These are phyloP conservation scores for Panicum miliaceum DNA, from an alignment of 176 grass and related monocot species.

Conservation along the genomic window DNA sequence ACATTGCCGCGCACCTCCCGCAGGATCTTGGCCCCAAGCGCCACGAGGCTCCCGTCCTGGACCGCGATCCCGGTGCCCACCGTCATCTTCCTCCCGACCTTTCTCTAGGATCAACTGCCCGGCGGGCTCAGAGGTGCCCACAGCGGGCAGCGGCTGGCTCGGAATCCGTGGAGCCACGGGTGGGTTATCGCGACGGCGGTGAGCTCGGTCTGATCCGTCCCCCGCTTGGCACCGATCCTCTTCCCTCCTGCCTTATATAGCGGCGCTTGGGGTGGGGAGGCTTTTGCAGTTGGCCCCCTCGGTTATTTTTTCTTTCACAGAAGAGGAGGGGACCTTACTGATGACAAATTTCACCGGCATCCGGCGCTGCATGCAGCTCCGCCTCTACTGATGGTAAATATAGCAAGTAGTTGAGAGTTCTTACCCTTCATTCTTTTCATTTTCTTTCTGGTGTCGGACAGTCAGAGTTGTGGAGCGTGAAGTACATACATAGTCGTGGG, in stretches of 20 bases:
- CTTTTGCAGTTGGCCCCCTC: background rate
- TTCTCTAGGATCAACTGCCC: background rate
- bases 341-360: too few species aligned
- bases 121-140: background rate
- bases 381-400: background rate
- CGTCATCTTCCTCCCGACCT: slow-evolving; percentile 57
- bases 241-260: background rate
- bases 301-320: too few species aligned
- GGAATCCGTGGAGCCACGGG: background rate
- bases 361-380: too few species aligned
- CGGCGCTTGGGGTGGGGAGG: background rate
- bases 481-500: background rate
- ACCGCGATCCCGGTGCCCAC: slow-evolving; percentile 64
- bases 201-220: background rate
- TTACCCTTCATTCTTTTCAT: background rate
- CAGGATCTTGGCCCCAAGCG: slow-evolving; percentile 59
- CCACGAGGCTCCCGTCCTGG: slow-evolving; percentile 65
- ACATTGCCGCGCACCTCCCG: slow-evolving; percentile 59
- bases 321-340: background rate
- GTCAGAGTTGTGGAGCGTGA: background rate
- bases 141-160: background rate
- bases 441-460: too few species aligned
- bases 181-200: background rate
- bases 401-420: background rate
- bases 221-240: background rate